Evolutionary conservation across 169 alveolate species (phyloP), one percentile per base, ranked within the genome.

Genomic region (Eimeria mitis): DNA sequence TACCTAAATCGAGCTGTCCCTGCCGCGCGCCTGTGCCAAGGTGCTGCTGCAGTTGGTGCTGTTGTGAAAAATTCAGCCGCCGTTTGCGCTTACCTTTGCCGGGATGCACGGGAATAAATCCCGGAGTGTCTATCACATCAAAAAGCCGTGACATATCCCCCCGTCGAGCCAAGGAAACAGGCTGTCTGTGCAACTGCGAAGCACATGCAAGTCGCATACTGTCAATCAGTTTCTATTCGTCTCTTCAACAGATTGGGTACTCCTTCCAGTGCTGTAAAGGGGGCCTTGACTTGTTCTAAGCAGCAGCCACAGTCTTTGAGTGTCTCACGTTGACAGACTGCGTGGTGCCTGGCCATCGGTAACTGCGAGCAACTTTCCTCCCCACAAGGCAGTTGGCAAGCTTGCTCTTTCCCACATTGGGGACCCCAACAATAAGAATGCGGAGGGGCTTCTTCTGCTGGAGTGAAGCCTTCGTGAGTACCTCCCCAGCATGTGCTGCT

Each of bases 331-430:
- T 87, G 44, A 87, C 81, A 59, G 92, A 61, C 81, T 94, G 94
- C 34, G 99, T 97, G 65, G 97, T 95, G 65, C 99, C 99, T 7
- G 99, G 98, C 47, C 89, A 83, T 65, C 97, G 97, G 97, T 94
- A 97, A 76, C 98, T 97, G 76, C 97, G 96, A 47, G 98, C 96
- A 61, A 94, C 97, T 79, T 95, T 97, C 76, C 97, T 73, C 47
- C 98, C 98, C 71, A 97, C 95, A 52, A 98, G 95, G 40, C 98
- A 70, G 85, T 98, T 98, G 73, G 97, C 96, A 31, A 98, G 91
- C 16, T 98, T 98, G 54, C 98, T 96, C 95, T 98, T 98, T 2
- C 99, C 99, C 31, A 97, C 98, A 75, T 98, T 98, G 0, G 99
- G 99, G 96, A 97, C 83, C 16, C 99, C 99, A 42, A 98, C 85